phyloP scores from a whole-genome alignment of 345 rosid species.

The Murraya koenigii region DNA sequence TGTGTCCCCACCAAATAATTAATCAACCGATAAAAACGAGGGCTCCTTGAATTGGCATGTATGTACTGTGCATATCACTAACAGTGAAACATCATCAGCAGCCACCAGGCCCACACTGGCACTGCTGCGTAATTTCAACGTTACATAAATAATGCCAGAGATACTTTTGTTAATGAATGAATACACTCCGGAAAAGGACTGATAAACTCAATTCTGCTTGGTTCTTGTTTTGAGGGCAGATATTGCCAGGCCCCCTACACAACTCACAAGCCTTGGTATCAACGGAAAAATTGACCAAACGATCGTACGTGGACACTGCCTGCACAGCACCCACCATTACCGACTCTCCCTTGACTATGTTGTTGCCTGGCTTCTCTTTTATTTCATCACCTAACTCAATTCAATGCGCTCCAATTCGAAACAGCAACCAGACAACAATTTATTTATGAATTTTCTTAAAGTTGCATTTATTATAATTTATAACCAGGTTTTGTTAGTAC shows the following conservation, averaged over 20 bases:
- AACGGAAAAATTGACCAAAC: neutral
- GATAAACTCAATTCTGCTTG: neutral
- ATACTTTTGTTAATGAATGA: neutral
- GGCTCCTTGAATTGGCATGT: neutral
- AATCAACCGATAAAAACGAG: neutral
- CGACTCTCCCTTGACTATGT: neutral
- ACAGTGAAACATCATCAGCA: neutral
- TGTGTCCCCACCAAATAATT: neutral
- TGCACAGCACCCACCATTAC: neutral
- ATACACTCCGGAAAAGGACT: neutral
- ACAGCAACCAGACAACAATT: neutral
- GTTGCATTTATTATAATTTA: too few species aligned
- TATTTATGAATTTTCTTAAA: too few species aligned
- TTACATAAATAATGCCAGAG: neutral
- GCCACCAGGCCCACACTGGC: neutral
- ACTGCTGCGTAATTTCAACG: neutral
- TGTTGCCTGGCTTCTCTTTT: neutral
- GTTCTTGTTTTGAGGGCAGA: neutral
- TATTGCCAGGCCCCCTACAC: neutral
- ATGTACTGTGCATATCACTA: neutral
- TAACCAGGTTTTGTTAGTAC: too few species aligned
- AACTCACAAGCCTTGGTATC: neutral
- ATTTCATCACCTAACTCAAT: slow-evolving; percentile 8
- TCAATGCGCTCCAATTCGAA: slow-evolving; percentile 15
- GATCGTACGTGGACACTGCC: neutral